Base-by-base conservation (phyloP, 352 stramenopile genomes). In the Phytophthora gonapodyides region DNA sequence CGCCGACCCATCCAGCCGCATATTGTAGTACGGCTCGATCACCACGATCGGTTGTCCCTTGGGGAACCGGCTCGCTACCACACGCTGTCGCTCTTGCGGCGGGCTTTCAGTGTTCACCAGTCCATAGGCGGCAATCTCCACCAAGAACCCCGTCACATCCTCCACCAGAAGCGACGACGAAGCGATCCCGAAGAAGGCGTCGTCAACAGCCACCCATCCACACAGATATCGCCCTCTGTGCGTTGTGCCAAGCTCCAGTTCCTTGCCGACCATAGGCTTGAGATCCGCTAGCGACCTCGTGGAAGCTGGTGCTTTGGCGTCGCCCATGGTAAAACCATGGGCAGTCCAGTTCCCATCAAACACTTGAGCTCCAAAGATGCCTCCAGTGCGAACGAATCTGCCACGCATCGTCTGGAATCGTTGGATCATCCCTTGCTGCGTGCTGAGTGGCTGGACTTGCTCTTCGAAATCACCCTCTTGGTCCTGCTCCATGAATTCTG, bases 21-120 rank as follows among this genome's bases (percentile, higher is more conserved):
- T 40, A 27, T 77, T 77, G 34, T 77, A 75, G 57, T 69, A 72
- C 3, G 69, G 69, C n/a, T 75, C 56, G 15, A 69, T n/a, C 7
- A 75, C 50, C 21, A 60, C 24, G 21, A 77, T 44, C 5, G 61
- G 56, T 42, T 62, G 47, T 27, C 61, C 65, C 16, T 67, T 72
- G 0, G 65, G 57, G 27, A 77, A 75, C 19, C 21, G 37, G 10
- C 43, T 31, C 1, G 50, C 53, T 15, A 75, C 24, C 5, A 40
- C 12, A 16, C 12, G 16, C 27, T 75, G 65, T 7, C 40, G 37
- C 16, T 75, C 47, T 10, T 38, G 10, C 8, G 43, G 15, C 11
- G 54, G 60, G 10, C 73, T 19, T 2, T 67, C 17, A 0, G 35
- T 5, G 30, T 65, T 35, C 12, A 66, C 55, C 15, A 77, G 41